Conservation (phyloP, 768 basidiomycete species). For the Sutorius australiensis region DNA sequence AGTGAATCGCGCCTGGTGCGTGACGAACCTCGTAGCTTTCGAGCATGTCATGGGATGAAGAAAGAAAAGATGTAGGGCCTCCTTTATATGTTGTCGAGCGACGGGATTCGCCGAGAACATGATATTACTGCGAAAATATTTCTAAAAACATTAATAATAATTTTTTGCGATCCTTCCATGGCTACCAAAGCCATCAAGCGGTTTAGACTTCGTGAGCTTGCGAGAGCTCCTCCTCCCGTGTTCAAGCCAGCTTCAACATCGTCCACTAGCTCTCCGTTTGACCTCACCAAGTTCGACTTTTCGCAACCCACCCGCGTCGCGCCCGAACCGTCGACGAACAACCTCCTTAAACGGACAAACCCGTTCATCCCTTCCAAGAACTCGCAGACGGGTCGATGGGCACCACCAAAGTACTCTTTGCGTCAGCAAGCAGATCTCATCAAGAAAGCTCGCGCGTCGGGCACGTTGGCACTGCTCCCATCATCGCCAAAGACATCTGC, state of each 20-base stretch:
- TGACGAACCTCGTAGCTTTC: constrained; percentile 16
- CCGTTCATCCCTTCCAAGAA: constrained; percentile 69
- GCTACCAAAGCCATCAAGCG: constrained; percentile 24
- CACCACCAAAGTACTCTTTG: constrained; percentile 64
- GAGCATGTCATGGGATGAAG: constrained; percentile 10
- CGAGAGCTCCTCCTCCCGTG: constrained; percentile 20
- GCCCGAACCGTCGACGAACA: constrained; percentile 6
- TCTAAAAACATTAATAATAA: neutral
- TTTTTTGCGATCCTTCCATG: constrained; percentile 7
- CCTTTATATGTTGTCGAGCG: neutral
- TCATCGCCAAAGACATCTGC: constrained; percentile 56
- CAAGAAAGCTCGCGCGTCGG: constrained; percentile 59
- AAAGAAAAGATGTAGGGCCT: neutral
- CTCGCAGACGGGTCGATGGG: constrained; percentile 60
- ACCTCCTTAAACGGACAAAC: constrained; percentile 39
- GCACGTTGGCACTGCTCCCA: constrained; percentile 58
- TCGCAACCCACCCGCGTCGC: constrained; percentile 8
- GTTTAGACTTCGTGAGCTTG: constrained; percentile 26
- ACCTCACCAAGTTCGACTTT: constrained; percentile 20
- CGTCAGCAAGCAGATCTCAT: constrained; percentile 76
- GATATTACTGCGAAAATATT: neutral
- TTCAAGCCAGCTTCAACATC: constrained; percentile 16
- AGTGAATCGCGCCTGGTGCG: constrained; percentile 9
- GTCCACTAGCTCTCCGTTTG: constrained; percentile 8
- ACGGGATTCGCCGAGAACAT: neutral